Evolutionary conservation across 495 filamentous ascomycete species (phyloP).

Genomic region (Daldinia vernicosa): DNA sequence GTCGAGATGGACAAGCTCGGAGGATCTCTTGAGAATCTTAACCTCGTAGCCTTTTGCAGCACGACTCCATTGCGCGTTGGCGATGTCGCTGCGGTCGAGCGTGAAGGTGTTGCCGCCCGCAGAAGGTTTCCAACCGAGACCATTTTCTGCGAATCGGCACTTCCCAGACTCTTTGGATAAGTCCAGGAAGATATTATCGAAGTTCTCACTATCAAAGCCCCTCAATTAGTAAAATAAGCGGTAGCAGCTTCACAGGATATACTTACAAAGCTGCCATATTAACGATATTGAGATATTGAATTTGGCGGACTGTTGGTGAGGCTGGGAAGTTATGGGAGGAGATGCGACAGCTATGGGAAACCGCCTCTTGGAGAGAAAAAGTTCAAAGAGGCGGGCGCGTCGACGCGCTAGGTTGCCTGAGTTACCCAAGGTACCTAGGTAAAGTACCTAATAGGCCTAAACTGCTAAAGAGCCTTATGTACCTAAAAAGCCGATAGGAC

Average conservation of each 20-base stretch:
- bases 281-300: conserved; percentile 2
- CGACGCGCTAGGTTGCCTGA: conserved; percentile 19
- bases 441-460: neutral
- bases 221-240: conserved; percentile 10
- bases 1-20: conserved; percentile 91
- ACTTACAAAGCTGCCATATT: conserved; percentile 43
- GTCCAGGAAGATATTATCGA: conserved; percentile 95
- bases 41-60: conserved; percentile 92
- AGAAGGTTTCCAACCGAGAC: conserved; percentile 92
- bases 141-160: conserved; percentile 91
- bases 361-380: conserved; percentile 13
- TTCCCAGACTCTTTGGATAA: conserved; percentile 88
- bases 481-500: neutral
- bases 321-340: conserved; percentile 1
- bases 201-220: conserved; percentile 71
- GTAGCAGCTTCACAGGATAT: neutral
- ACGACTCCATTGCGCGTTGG: conserved; percentile 91
- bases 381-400: conserved; percentile 34
- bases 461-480: neutral
- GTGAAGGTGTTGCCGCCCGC: conserved; percentile 91
- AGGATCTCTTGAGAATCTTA: conserved; percentile 83
- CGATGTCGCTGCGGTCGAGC: conserved; percentile 82
- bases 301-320: conserved; percentile 11
- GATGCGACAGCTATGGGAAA: conserved; percentile 6
- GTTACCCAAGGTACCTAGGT: neutral